Conservation (phyloP, 495 filamentous ascomycete genomes). For the Xylaria intraflava region DNA sequence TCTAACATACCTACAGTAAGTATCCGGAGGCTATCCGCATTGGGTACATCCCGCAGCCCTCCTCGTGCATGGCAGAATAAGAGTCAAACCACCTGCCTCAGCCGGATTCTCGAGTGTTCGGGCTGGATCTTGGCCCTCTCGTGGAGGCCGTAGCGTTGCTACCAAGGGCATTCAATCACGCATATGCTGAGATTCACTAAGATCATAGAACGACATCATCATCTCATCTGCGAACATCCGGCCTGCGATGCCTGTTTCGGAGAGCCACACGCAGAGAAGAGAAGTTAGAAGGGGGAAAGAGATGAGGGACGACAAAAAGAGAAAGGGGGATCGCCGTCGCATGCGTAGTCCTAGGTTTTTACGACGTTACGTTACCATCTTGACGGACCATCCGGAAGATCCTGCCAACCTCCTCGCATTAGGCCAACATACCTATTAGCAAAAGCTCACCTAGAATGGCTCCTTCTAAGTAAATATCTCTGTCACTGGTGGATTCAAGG, state of each 20-base stretch:
- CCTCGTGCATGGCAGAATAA: constrained; percentile 1
- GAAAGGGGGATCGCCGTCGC: neutral
- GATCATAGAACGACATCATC: neutral
- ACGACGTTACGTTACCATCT: neutral
- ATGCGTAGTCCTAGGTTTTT: neutral
- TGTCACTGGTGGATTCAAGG: neutral
- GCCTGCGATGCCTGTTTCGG: neutral
- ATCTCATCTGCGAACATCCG: constrained; percentile 4
- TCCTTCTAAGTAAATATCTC: neutral
- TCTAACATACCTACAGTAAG: no score
- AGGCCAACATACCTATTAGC: neutral
- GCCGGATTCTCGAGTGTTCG: constrained; percentile 6
- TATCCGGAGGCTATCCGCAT: neutral
- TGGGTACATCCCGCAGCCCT: neutral
- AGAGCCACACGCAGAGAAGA: neutral
- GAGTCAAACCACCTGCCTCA: neutral
- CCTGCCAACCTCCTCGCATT: neutral
- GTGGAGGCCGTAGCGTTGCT: constrained; percentile 1
- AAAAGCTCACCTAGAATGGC: neutral
- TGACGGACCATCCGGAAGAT: constrained; percentile 3
- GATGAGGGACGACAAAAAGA: neutral
- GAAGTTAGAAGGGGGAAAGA: no score
- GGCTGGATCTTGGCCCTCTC: constrained; percentile 5
- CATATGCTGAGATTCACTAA: neutral
- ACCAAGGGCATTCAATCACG: constrained; percentile 4